Base-by-base conservation (phyloP, 2,329 filamentous ascomycete species). In the Talaromyces pinophilus region DNA sequence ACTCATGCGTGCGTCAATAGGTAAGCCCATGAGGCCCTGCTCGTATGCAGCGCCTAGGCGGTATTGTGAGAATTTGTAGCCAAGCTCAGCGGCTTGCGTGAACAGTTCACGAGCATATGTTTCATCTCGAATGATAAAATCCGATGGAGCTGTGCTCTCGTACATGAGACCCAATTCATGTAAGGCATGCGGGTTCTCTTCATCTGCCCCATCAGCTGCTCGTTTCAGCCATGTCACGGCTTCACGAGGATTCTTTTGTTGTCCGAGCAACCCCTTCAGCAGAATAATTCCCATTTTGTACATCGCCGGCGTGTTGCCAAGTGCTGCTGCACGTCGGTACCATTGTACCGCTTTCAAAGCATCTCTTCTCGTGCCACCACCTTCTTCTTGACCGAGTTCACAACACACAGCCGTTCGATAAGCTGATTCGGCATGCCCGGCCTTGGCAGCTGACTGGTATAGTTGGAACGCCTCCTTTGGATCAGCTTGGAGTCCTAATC, bases 231-330 rank as follows among this genome's bases (percentile, higher is more conserved):
- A 98, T 25, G 88, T 89, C 28, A 97, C 87, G 19, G 93, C 93
- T 80, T 98, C 95, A 52, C 90, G 86, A 2, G 92, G 87, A 74
- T 96, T 96, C 74, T 84, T 88, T 28, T 85, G 86, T 76, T 98
- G 93, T 3, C 93, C 93, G n/a, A 99, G 85, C 33, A 98, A 84
- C 11, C 94, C 95, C 78, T 98, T 98, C 64, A 98, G 86, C 68
- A 92, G 82, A 70, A 99, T 96, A 90, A 97, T 96, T 67, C 95
- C 95, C 79, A 98, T 88, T 80, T 99, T 99, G 82, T 97, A 99
- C 92, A 98, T 96, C 35, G 93, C 95, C 0, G 94, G 91, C 1
- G 91, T 90, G 74, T 99, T 94, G 2, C 95, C 94, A 2, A 98
- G 84, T 13, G 90, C 90, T 11, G 95, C 94, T 6, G 95, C 93